Base-by-base conservation (phyloP, 768 basidiomycete species). In the Glaciozyma martinii region DNA sequence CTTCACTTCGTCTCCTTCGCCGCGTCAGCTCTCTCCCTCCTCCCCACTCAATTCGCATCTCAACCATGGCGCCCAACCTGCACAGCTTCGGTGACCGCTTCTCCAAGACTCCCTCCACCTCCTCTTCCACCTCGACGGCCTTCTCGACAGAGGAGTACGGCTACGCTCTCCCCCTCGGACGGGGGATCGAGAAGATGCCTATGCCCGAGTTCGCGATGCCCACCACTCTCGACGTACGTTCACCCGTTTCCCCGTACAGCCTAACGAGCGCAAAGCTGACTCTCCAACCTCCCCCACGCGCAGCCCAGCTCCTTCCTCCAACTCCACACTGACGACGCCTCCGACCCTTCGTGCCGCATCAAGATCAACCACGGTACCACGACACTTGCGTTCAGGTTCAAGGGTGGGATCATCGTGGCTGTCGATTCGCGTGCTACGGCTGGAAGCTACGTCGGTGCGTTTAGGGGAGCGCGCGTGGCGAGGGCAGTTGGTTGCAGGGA, bases 311-410 rank as follows among this genome's bases (percentile, higher is more conserved):
- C 88, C 7, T 99, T 99, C 79, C 81, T 99, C 72, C 83, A 87
- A 73, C 79, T 93, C 62, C 92, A 97, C 79, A 97, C 94, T 50
- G 92, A 97, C 76, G 92, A 95, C 79, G 87, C 85, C 68, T 90
- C 91, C 64, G 90, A 97, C 80, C 90, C 94, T 49, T 85, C 83
- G 64, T 95, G 93, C 81, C 86, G 84, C 78, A 98, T 99, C 78
- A 98, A 98, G 81, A 93, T 99, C 71, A 87, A 91, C 76, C 95
- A 99, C 76, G 95, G 95, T 73, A 99, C 95, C 32, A 99, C 95
- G 15, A 98, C 95, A 3, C 82, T 99, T 49, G 95, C 95, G 10
- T 99, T 99, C 83, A 82, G 90, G 75, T 99, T 88, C 80, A 80
- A 89, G 75, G 95, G 95, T 27, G 95, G 95, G 61, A 91, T 98